Conservation (phyloP, 2,329 filamentous ascomycete species). For the Nannizziopsis arthrosporioides region DNA sequence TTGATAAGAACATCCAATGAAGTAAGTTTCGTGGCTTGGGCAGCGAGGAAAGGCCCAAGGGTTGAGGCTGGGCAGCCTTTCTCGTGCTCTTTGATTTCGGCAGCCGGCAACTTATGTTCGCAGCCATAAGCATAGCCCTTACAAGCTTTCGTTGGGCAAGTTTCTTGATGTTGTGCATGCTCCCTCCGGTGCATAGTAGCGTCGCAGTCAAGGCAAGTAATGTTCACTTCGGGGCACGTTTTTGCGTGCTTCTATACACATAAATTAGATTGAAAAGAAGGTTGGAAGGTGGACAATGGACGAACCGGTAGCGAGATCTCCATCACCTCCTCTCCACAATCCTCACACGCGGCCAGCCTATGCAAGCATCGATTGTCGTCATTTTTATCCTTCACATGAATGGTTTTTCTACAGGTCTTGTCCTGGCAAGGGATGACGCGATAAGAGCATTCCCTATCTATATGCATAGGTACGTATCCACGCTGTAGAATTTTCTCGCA, state of each 20-base stretch:
- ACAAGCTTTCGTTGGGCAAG: conserved; percentile 30
- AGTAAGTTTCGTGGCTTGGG: conserved; percentile 33
- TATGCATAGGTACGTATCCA: conserved; percentile 47
- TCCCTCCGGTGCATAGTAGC: conserved; percentile 24
- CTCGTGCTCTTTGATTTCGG: conserved; percentile 34
- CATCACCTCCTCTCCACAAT: conserved; percentile 43
- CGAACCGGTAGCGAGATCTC: conserved; percentile 43
- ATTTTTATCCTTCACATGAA: conserved; percentile 46
- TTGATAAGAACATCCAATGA: conserved; percentile 36
- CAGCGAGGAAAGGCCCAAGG: conserved; percentile 35
- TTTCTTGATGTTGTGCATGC: conserved; percentile 27
- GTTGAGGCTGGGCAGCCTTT: conserved; percentile 41
- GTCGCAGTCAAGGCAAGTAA: conserved; percentile 30
- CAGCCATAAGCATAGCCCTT: conserved; percentile 36
- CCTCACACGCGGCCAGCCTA: conserved; percentile 40
- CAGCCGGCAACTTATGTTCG: conserved; percentile 26
- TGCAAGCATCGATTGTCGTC: conserved; percentile 43
- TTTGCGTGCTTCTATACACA: conserved; percentile 26
- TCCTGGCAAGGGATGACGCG: conserved; percentile 43
- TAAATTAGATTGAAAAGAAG: not conserved
- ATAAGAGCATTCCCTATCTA: conserved; percentile 50
- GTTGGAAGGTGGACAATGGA: not conserved
- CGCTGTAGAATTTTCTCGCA: conserved; percentile 45
- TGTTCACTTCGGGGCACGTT: conserved; percentile 28
- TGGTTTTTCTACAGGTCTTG: conserved; percentile 39